These are phyloP conservation scores for Suillus subluteus DNA, from an alignment of 768 basidiomycete genomes.

Conservation along the genomic window DNA sequence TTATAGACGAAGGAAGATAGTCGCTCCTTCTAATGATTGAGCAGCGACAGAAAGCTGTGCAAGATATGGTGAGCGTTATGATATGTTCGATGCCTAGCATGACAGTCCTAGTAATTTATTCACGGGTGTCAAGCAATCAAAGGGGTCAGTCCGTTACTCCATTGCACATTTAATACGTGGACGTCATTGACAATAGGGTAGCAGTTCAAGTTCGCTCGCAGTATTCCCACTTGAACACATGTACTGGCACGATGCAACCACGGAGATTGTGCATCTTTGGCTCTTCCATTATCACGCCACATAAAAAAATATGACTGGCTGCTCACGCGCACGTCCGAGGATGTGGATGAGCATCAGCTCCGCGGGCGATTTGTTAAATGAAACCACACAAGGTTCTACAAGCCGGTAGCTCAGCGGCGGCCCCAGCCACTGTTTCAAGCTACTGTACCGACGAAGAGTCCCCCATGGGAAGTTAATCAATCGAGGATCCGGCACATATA, in stretches of 20 bases:
- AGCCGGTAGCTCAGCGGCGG: neutral
- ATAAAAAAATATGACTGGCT: neutral
- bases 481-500: neutral
- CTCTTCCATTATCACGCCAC: neutral
- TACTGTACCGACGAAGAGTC: neutral
- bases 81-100: neutral
- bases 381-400: neutral
- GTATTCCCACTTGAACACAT: neutral
- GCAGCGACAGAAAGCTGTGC: neutral
- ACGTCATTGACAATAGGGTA: neutral
- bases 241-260: neutral
- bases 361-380: neutral
- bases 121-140: neutral
- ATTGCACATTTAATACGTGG: neutral
- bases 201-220: neutral
- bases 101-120: neutral
- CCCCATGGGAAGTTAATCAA: neutral
- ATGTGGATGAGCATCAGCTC: conserved; percentile 1
- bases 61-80: neutral
- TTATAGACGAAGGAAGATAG: neutral
- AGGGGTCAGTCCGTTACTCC: neutral
- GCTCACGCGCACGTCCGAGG: neutral
- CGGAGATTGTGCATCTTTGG: neutral
- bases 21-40: neutral
- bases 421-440: neutral